phyloP scores from a whole-genome alignment of 2,329 filamentous ascomycete genomes.

The Xylariaceae sp. region DNA sequence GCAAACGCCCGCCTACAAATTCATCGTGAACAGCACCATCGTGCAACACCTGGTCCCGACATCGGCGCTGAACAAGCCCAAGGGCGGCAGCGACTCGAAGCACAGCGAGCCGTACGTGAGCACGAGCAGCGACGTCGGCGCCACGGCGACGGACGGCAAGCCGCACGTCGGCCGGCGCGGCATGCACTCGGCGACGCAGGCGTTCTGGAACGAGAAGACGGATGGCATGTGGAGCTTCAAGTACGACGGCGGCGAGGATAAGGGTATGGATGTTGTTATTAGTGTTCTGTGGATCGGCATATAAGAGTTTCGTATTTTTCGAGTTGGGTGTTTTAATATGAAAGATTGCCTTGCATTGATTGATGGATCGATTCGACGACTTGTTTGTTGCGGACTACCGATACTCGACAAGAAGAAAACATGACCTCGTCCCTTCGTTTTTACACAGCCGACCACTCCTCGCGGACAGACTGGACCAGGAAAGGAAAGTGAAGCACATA shows the following conservation, averaged over 20 bases:
- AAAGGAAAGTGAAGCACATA: too few species aligned
- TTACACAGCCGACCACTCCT: too few species aligned
- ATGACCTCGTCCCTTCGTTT: too few species aligned
- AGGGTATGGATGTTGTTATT: conserved; percentile 64
- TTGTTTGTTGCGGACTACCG: too few species aligned
- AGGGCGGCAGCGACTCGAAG: conserved; percentile 43
- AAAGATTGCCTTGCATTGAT: too few species aligned
- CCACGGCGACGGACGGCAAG: conserved; percentile 52
- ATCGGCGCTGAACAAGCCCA: conserved; percentile 57
- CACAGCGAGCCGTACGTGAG: conserved; percentile 49
- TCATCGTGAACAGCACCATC: conserved; percentile 95
- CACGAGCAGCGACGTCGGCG: conserved; percentile 46
- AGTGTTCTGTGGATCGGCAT: conserved; percentile 75
- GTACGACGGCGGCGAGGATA: conserved; percentile 62
- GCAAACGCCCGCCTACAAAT: conserved; percentile 71
- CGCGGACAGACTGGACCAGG: too few species aligned
- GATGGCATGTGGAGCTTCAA: conserved; percentile 89
- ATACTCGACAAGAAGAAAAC: too few species aligned
- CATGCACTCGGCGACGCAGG: conserved; percentile 81
- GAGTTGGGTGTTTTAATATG: too few species aligned
- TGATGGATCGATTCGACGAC: too few species aligned
- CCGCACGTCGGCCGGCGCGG: conserved; percentile 78
- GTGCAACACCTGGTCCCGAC: conserved; percentile 83
- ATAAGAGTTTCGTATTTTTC: conserved; percentile 32
- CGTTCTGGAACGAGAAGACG: conserved; percentile 87